Evolutionary conservation across 345 rosid species (phyloP), one percentile per base, ranked within the genome.

Genomic region (Gossypium arboreum): DNA sequence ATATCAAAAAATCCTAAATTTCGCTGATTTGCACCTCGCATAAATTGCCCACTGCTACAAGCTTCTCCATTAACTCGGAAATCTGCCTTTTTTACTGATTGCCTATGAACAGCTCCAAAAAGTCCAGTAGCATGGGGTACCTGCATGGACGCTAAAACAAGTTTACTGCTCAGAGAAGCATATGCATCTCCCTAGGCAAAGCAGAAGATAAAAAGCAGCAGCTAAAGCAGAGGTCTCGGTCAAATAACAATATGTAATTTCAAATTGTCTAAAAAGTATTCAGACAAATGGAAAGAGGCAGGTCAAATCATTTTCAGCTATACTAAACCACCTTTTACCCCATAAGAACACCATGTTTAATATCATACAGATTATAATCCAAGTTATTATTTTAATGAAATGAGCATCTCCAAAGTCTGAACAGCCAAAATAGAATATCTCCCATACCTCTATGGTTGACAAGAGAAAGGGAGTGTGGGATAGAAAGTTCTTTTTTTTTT

Each of bases 81-180:
- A 71, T 80, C 82, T 41, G 75, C 77, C 59, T 52, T 80, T 71
- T 79, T 82, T 56, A 68, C 74, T 15, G 73, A 77, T 78, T 48
- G 69, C 50, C 78, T 67, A 73, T 82, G 81, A 81, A 81, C 80
- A 78, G 84, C 79, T 76, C 86, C 78, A 52, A 84, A 79, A 43
- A 83, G 62, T 41, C 82, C 81, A 83, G 75, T 81, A 78, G 82
- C 83, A 79, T 66, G 68, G 43, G 85, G 80, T 74, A 88, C 90
- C 99, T 91, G 98, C 90, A 86, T 83, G 82, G 82, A 77, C 60
- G 86, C 99, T 90, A 91, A 81, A 86, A 81, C 79, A 83, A 81
- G 78, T 83, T 92, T 77, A 91, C 83, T 77, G 87, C 89, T 91
- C 89, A 87, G 81, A 82, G 79, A 2, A 62, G 50, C 25, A 78